Conservation (phyloP, 2,329 filamentous ascomycete species). For the Raffaelea deltoideospora region DNA sequence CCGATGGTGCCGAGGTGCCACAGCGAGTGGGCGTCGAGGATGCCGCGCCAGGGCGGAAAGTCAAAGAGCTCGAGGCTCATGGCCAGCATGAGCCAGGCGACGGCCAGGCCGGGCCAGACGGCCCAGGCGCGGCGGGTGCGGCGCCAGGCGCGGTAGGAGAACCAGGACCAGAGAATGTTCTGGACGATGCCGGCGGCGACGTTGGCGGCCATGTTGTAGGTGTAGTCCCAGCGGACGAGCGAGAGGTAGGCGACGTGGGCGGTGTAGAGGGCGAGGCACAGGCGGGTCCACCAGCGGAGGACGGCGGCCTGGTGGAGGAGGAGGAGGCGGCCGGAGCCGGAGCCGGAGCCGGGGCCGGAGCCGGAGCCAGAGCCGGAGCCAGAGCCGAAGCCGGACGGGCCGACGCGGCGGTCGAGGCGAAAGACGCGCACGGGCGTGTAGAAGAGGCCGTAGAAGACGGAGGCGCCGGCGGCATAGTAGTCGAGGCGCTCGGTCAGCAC, state of each 20-base stretch:
- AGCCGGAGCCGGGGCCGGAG: slow-evolving; percentile 18
- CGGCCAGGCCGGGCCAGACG: slow-evolving; percentile 77
- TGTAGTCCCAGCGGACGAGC: slow-evolving; percentile 83
- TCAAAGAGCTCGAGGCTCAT: slow-evolving; percentile 96
- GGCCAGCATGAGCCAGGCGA: slow-evolving; percentile 78
- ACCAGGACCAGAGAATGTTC: slow-evolving; percentile 75
- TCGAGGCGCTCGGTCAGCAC: slow-evolving; percentile 78
- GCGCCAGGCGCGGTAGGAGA: slow-evolving; percentile 60
- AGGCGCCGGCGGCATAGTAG: slow-evolving; percentile 86
- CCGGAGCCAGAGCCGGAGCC: not conserved
- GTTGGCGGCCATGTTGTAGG: slow-evolving; percentile 96
- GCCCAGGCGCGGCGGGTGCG: slow-evolving; percentile 64
- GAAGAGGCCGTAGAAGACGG: slow-evolving; percentile 81
- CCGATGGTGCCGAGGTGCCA: slow-evolving; percentile 92
- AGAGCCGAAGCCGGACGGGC: slow-evolving; percentile 8
- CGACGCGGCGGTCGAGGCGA: slow-evolving; percentile 51
- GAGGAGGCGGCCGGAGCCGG: slow-evolving; percentile 27
- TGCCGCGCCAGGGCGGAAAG: slow-evolving; percentile 70
- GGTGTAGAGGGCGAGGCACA: slow-evolving; percentile 58
- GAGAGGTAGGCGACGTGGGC: slow-evolving; percentile 73
- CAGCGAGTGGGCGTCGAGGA: slow-evolving; percentile 82
- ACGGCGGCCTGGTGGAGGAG: no score
- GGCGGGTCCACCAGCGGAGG: slow-evolving; percentile 70
- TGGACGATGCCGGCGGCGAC: slow-evolving; percentile 66
- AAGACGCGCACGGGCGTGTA: slow-evolving; percentile 72